Percentiles rank a stretch among this genome's conserved stretches.
Conservation (phyloP, 1,284 basidiomycete species). For the Cutaneotrichosporon sp. region DNA sequence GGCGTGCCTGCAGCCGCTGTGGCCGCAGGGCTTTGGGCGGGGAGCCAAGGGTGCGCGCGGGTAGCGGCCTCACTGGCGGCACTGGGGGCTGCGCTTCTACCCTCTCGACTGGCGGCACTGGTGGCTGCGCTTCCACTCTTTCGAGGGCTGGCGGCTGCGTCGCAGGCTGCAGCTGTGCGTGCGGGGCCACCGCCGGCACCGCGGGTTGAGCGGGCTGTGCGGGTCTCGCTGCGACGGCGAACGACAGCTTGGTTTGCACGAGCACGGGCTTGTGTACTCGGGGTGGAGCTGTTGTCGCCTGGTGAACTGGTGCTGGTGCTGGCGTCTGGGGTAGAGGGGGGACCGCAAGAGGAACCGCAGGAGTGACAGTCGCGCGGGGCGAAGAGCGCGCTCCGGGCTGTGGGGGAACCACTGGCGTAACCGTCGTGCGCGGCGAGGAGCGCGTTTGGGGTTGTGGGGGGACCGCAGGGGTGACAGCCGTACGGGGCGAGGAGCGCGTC, state of each 20-base stretch:
- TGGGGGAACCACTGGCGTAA: not conserved
- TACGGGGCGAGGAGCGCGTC: too few relatives aligned
- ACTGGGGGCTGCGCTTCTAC: not conserved
- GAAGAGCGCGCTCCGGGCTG: not conserved
- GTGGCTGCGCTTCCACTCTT: not conserved
- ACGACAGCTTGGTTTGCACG: constrained; percentile 2
- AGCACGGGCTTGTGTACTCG: not conserved
- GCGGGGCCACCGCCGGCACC: not conserved
- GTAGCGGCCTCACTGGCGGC: not conserved
- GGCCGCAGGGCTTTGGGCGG: not conserved
- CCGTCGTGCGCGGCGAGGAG: too few relatives aligned
- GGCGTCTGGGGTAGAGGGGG: too few relatives aligned
- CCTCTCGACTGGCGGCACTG: not conserved
- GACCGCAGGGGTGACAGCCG: too few relatives aligned
- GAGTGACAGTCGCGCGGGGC: too few relatives aligned
- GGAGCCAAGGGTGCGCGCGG: not conserved
- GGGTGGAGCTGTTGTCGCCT: too few relatives aligned
- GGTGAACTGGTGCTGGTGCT: too few relatives aligned
- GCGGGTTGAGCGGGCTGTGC: not conserved
- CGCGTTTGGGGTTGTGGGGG: not conserved
- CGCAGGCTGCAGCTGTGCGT: not conserved
- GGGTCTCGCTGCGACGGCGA: not conserved
- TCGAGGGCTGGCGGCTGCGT: not conserved
- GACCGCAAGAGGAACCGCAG: too few relatives aligned
- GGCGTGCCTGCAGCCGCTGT: not conserved